Base-by-base conservation (phyloP, 345 rosid genomes). In the Reutealis trisperma region DNA sequence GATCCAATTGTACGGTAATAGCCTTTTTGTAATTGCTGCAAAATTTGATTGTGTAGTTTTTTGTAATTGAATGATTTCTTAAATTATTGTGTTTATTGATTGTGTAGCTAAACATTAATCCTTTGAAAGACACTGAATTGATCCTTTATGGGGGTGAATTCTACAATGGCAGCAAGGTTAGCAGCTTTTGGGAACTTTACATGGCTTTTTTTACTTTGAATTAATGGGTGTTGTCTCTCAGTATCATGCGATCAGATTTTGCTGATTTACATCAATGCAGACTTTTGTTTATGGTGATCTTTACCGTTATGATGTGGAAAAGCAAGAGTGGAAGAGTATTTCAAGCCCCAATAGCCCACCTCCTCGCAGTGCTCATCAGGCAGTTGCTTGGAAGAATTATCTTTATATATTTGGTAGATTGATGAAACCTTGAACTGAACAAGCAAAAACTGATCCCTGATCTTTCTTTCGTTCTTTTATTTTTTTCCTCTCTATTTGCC, bases 301-400 rank as follows among this genome's bases (percentile, higher is more conserved):
- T 75, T 95, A 89, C 74, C 89, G 97, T 55, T 90, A 76, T 77
- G 99, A 95, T 63, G 93, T 93, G 66, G 99, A 95, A 69, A 95
- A 95, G 91, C 89, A 82, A 70, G 93, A 88, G 71, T 95, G 99
- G 99, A 95, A 92, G 85, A 76, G 78, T 83, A 75, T 93, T 67
- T 92, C 97, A 13, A 95, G 97, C 75, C 99, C 99, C 57, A 95
- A 95, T 68, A 93, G 99, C 80, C 99, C 99, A 0, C 98, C 98
- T 83, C 98, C 96, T 84, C 92, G 99, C 4, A 95, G 99, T 81
- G 92, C 99, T 81, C 99, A 95, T 81, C 99, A 95, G 88, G 91
- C 98, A 9, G 88, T 95, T 89, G 90, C 91, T 63, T 93, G 99
- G 99, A 93, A 95, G 90, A 95, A 93, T 84, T 90, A 82, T 87